A percentile compares a stretch with the other conserved stretches of the same genome.
Conservation (phyloP, 306 rosid genomes). For the Vigna mungo region DNA sequence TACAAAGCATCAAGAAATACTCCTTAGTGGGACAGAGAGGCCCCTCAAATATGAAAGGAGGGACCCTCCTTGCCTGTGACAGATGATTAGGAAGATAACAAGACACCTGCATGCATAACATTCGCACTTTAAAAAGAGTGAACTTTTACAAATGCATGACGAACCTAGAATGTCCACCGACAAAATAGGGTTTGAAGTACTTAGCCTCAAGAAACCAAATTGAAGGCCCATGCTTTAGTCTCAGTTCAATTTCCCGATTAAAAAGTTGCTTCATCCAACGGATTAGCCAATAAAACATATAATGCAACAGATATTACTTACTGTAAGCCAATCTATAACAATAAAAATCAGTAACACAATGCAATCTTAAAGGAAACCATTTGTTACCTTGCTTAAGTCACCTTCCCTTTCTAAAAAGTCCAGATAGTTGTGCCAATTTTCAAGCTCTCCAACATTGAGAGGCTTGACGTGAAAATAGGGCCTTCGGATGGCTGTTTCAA, state of each 20-base stretch:
- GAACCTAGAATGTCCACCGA: conserved; percentile 93
- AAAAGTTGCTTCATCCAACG: conserved; percentile 97
- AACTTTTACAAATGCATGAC: conserved; percentile 75
- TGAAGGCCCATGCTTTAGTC: conserved; percentile 99
- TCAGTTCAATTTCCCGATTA: conserved; percentile 97
- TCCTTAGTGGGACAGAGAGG: conserved; percentile 96
- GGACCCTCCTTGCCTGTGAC: conserved; percentile 99
- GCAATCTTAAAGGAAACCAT: conserved; percentile 48
- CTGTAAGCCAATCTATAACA: conserved; percentile 74
- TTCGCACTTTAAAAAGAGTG: conserved; percentile 85
- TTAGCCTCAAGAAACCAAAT: conserved; percentile 99
- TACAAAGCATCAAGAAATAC: conserved; percentile 88
- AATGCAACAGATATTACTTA: conserved; percentile 78
- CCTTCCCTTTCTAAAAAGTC: conserved; percentile 95
- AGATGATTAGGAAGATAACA: conserved; percentile 94
- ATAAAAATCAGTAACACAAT: conserved; percentile 55
- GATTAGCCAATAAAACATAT: conserved; percentile 91
- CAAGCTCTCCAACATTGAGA: conserved; percentile 93
- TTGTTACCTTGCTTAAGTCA: conserved; percentile 91
- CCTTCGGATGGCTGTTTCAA: conserved; percentile 99
- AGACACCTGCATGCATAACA: conserved; percentile 99
- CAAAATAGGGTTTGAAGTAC: conserved; percentile 97
- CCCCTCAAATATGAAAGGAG: conserved; percentile 96
- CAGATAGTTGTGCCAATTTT: conserved; percentile 95
- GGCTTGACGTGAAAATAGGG: conserved; percentile 98